Evolutionary conservation across 768 basidiomycete genomes (phyloP).

Genomic region (Boletus reticulatus): DNA sequence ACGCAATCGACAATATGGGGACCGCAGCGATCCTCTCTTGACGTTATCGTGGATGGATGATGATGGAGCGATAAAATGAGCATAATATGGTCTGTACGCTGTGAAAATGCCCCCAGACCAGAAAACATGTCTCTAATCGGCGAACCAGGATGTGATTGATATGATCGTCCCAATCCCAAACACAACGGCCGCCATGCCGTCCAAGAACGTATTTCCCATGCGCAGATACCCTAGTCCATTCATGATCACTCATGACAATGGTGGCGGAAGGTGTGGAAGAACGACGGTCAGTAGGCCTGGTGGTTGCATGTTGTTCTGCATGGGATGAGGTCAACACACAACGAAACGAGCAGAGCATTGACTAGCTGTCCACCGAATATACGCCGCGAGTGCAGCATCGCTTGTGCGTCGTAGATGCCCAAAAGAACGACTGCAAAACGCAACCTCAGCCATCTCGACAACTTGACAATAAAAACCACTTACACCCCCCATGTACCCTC

Average conservation of each 20-base stretch:
- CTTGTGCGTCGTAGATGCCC: conserved; percentile 76
- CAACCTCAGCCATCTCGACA: conserved; percentile 1
- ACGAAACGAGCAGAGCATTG: not conserved
- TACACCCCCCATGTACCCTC: conserved; percentile 49
- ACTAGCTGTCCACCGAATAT: conserved; percentile 71
- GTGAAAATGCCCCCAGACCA: not conserved
- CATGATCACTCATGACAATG: conserved; percentile 58
- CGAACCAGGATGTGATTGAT: conserved; percentile 50
- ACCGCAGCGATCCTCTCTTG: conserved; percentile 40
- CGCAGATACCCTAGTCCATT: conserved; percentile 66
- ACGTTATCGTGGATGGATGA: not conserved
- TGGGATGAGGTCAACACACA: conserved; percentile 1
- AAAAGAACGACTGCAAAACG: conserved; percentile 67
- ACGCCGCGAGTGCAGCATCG: conserved; percentile 67
- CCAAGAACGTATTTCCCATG: conserved; percentile 63
- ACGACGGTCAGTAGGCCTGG: conserved; percentile 58
- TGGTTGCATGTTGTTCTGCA: conserved; percentile 56
- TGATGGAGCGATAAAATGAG: too few relatives aligned
- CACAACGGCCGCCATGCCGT: conserved; percentile 67
- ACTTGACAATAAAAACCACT: conserved; percentile 15
- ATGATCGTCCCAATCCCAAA: conserved; percentile 72
- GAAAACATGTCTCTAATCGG: conserved; percentile 9
- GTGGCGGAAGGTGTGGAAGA: conserved; percentile 64
- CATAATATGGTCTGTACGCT: not conserved
- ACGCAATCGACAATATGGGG: conserved; percentile 34